Evolutionary conservation across 495 filamentous ascomycete genomes (phyloP).

Genomic region (Ramalina peruviana): DNA sequence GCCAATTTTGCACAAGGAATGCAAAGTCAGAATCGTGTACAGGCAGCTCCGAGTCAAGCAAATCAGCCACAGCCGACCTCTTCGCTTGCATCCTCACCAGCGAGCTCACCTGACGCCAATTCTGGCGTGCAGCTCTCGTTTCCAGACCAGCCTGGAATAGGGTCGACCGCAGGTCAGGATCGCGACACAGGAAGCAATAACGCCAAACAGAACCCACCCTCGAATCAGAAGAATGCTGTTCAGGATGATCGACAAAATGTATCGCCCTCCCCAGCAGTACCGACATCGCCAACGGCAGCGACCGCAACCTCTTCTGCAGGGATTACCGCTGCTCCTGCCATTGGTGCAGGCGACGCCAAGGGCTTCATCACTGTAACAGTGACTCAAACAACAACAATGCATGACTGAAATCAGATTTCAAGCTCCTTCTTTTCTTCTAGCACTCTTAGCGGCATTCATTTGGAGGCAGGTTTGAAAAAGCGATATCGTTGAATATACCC

Average conservation of each 20-base stretch:
- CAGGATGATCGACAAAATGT: background rate
- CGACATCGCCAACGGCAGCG: background rate
- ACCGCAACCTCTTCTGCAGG: background rate
- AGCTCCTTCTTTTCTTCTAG: background rate
- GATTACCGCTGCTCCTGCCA: background rate
- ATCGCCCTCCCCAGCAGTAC: background rate
- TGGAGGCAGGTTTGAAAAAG: background rate
- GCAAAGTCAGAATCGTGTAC: too few relatives aligned
- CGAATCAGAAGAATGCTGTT: conserved; percentile 1
- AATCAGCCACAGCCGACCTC: too few relatives aligned
- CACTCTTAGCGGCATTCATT: conserved; percentile 1
- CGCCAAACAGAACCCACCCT: background rate
- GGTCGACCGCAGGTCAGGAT: background rate
- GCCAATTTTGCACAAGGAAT: too few relatives aligned
- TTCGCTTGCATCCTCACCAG: too few relatives aligned
- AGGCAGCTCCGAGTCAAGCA: too few relatives aligned
- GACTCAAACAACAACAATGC: background rate
- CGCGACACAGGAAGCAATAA: background rate
- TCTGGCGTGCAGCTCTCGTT: conserved; percentile 2
- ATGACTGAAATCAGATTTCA: background rate
- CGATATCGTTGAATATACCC: conserved; percentile 3
- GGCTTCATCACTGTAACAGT: conserved; percentile 2
- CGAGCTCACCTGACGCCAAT: background rate
- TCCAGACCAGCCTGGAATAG: background rate
- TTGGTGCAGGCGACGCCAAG: background rate